Base-by-base conservation (phyloP, 495 filamentous ascomycete genomes). In the Staphylotrichum longicolle region DNA sequence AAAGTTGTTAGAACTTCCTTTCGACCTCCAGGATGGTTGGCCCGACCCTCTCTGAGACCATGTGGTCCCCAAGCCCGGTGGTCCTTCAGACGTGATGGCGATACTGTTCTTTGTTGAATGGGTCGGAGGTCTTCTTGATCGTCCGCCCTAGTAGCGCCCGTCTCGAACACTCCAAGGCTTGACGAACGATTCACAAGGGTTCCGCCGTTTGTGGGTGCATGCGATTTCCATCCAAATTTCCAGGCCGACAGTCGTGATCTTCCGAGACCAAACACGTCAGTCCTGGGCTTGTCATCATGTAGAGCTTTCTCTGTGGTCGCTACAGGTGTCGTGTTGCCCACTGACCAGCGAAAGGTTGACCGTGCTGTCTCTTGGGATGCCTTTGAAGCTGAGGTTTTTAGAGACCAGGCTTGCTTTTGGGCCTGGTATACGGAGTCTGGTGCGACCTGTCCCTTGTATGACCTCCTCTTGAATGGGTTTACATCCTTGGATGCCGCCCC, bases 221-320 rank as follows among this genome's bases (percentile, higher is more conserved):
- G 20, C 9, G 48, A 35, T 10, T 47, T 62, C 12, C 65, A 63
- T 39, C 54, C 63, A 27, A 57, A 56, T 50, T 37, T 61, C 61
- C 62, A 68, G 11, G 47, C 60, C n/a, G 61, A 27, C 15, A 64
- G 35, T 27, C 54, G 65, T 14, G 66, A 62, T 2, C 58, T 57
- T 15, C 59, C 63, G 9, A 54, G 55, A 11, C 57, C 60, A 32
- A 64, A 55, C 9, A 62, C 46, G 9, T 60, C 47, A 12, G 39
- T n/a, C n/a, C 32, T 58, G 32, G 47, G 42, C 32, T 51, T 62
- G 12, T 54, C 63, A 7, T 55, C 41, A 41, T 35, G 49, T 7
- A 57, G 45, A 8, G 42, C 47, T 30, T 62, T 52, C 3, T 47
- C 30, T 20, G 57, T 41, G 7, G 33, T 41, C 10, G 15, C 50